Evolutionary conservation across 257 asterid genomes (phyloP).

Genomic region (Vinca minor): DNA sequence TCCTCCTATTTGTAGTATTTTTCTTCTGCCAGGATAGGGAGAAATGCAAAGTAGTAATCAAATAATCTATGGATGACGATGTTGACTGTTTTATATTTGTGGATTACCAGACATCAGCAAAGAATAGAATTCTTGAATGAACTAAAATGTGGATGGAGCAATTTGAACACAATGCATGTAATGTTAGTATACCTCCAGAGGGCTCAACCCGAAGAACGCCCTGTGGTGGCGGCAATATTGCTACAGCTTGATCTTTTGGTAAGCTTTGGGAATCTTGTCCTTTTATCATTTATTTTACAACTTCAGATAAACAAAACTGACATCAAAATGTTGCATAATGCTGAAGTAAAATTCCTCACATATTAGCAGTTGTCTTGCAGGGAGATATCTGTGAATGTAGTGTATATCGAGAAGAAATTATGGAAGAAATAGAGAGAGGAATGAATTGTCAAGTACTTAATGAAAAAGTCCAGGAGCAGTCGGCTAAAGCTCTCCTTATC

Average conservation of each 20-base stretch:
- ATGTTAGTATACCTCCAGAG: slow-evolving; percentile 49
- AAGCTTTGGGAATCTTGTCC: slow-evolving; percentile 11
- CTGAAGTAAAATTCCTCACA: slow-evolving; percentile 10
- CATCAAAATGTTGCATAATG: background rate
- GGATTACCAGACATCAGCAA: slow-evolving; percentile 39
- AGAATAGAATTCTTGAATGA: slow-evolving; percentile 37
- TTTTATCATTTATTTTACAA: background rate
- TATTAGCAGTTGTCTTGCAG: slow-evolving; percentile 29
- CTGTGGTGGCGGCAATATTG: slow-evolving; percentile 49
- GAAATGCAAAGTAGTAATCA: background rate
- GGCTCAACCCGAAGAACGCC: slow-evolving; percentile 53
- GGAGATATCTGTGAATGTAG: slow-evolving; percentile 50
- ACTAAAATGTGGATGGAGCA: slow-evolving; percentile 47
- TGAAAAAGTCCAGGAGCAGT: slow-evolving; percentile 46
- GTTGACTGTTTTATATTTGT: background rate
- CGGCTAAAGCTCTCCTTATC: slow-evolving; percentile 50
- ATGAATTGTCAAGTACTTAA: slow-evolving; percentile 41
- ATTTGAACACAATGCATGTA: slow-evolving; percentile 50
- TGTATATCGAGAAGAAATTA: slow-evolving; percentile 63
- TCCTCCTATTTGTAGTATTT: background rate
- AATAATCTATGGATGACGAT: background rate
- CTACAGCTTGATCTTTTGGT: slow-evolving; percentile 77
- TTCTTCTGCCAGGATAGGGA: background rate
- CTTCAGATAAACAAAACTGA: background rate
- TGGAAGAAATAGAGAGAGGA: slow-evolving; percentile 53